Evolutionary conservation across 306 rosid genomes (phyloP).

Genomic region (Coriaria nepalensis): DNA sequence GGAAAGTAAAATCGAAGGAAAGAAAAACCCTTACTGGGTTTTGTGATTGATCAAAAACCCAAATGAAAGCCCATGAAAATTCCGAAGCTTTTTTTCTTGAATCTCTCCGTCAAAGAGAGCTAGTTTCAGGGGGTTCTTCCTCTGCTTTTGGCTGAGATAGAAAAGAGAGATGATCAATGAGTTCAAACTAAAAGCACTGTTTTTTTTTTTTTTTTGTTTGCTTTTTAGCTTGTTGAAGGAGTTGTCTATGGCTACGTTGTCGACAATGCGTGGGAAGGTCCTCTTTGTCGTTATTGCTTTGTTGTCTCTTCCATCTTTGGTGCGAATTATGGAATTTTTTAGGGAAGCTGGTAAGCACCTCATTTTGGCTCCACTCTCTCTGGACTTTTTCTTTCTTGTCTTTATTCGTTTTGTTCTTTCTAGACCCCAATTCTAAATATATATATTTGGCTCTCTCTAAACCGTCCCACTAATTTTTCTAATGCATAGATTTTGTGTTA

Average conservation of each 20-base stretch:
- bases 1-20: slow-evolving; percentile 8
- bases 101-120: slow-evolving; percentile 10
- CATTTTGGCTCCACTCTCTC: too few species aligned
- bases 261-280: slow-evolving; percentile 55
- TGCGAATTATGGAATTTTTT: slow-evolving; percentile 46
- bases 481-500: too few species aligned
- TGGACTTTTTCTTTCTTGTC: too few species aligned
- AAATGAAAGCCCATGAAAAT: slow-evolving; percentile 25
- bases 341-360: slow-evolving; percentile 11
- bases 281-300: slow-evolving; percentile 49
- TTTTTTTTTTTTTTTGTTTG: background rate
- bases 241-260: slow-evolving; percentile 47
- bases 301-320: slow-evolving; percentile 36
- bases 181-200: slow-evolving; percentile 20
- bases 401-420: too few species aligned
- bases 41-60: slow-evolving; percentile 26
- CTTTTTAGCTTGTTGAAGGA: slow-evolving; percentile 9
- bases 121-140: slow-evolving; percentile 6
- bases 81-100: slow-evolving; percentile 26
- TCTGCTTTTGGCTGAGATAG: slow-evolving; percentile 6
- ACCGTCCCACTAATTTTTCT: too few species aligned
- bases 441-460: slow-evolving; percentile 1
- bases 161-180: slow-evolving; percentile 17
- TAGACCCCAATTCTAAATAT: background rate
- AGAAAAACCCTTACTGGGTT: slow-evolving; percentile 33